These are phyloP conservation scores for Primulina eburnea DNA, from an alignment of 257 asterid genomes.

Conservation along the genomic window DNA sequence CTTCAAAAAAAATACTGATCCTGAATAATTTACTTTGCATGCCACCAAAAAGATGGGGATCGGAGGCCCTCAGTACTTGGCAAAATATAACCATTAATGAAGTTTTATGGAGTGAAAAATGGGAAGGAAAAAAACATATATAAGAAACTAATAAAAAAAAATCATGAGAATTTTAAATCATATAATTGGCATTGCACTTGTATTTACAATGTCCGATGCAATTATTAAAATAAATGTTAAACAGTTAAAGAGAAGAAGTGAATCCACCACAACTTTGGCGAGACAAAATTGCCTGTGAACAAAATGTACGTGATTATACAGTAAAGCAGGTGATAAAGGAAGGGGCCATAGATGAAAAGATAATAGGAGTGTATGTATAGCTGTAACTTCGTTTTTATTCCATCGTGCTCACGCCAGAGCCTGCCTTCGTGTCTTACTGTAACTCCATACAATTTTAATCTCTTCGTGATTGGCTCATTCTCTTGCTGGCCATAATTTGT, in stretches of 20 bases:
- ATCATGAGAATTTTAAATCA: too few species aligned
- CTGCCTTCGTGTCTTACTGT: neutral
- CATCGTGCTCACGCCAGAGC: neutral
- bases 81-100: neutral
- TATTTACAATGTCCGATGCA: neutral
- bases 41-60: too few species aligned
- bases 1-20: too few species aligned
- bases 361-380: neutral
- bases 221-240: too few species aligned
- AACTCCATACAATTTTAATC: constrained; percentile 6
- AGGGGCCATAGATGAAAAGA: neutral
- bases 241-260: neutral
- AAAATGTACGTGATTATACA: neutral
- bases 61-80: neutral
- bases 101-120: neutral
- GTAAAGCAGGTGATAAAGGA: neutral
- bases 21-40: too few species aligned
- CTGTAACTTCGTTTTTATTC: constrained; percentile 10
- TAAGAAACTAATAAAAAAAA: too few species aligned
- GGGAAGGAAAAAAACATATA: too few species aligned
- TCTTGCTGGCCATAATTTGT: constrained; percentile 30
- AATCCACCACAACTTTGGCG: neutral
- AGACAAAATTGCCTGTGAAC: neutral
- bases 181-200: too few species aligned
- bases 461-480: constrained; percentile 6